Evolutionary conservation across 768 basidiomycete genomes (phyloP).

Genomic region (Rhizopogon salebrosus): DNA sequence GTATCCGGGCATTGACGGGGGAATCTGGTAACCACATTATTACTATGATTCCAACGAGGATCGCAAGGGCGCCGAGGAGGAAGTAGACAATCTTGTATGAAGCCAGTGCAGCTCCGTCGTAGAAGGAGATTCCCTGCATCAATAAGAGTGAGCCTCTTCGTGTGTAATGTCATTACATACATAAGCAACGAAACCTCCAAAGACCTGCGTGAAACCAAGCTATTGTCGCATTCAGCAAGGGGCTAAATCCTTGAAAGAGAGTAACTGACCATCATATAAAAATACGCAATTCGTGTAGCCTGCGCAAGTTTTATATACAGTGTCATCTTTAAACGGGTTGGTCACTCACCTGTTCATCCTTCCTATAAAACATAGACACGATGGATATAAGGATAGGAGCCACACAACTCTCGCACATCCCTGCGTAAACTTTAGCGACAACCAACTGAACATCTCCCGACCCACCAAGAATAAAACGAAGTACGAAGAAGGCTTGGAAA

Average conservation of each 20-base stretch:
- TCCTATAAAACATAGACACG: conserved; percentile 35
- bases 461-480: conserved; percentile 33
- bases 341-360: conserved; percentile 30
- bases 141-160: background rate
- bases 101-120: conserved; percentile 22
- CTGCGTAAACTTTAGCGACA: conserved; percentile 9
- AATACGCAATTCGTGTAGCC: conserved; percentile 29
- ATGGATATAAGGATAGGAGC: conserved; percentile 35
- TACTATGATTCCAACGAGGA: conserved; percentile 29
- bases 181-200: conserved; percentile 36
- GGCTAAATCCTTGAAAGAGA: background rate
- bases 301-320: conserved; percentile 1
- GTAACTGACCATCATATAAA: conserved; percentile 30
- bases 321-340: background rate
- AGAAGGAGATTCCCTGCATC: conserved; percentile 29
- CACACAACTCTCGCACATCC: conserved; percentile 36
- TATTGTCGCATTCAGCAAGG: conserved; percentile 2
- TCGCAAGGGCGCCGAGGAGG: conserved; percentile 34
- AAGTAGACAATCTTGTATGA: conserved; percentile 35
- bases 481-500: conserved; percentile 33
- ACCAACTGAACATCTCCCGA: background rate
- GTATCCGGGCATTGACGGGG: conserved; percentile 31
- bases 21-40: conserved; percentile 37
- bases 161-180: conserved; percentile 6
- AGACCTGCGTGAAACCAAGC: conserved; percentile 28